Evolutionary conservation across 371 early-diverging fungal species (phyloP), one percentile per base, ranked within the genome.

Genomic region (Syncephalastrum monosporum): DNA sequence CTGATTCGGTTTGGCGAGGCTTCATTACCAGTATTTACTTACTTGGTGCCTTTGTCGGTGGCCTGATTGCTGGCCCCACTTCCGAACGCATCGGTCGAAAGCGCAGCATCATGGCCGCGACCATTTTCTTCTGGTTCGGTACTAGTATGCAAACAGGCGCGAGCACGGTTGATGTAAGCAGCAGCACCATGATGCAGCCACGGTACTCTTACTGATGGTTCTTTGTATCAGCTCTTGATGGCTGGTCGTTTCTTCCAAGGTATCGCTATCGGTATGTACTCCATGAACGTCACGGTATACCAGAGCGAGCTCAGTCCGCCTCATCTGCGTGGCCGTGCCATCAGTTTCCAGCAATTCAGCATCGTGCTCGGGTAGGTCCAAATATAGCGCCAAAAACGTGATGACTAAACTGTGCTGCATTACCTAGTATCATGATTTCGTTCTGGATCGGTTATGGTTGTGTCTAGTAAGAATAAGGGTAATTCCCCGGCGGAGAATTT

Each of bases 401-500:
- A 29, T 46, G 15, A 7, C 17, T 33, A 21, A 38, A 29, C 38
- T 33, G 6, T 49, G 0, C 1, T 33, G 38, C 12, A 21, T 56
- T 19, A 23, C 13, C 68, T 47, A 75, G 79, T 44, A 72, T 78
- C 17, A 74, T 74, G 72, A 38, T 78, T 7, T 67, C 73, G 13
- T 78, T 75, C 49, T 78, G 74, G 69, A 57, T 78, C 16, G 79
- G 73, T 49, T 78, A 75, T 59, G 73, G 62, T 29, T 72, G 73
- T 42, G 57, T 55, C 14, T 86, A 50, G 57, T 71, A 53, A 71
- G 79, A 49, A 38, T 69, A 42, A 61, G 71, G 15, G 61, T 76
- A 27, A 90, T 87, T 89, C 77, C 89, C 83, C 88, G 4, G 72
- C 86, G 53, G 87, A 82, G 44, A 60, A 88, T 49, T 91, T 8